A percentile compares a stretch with the other conserved stretches of the same genome.
phyloP scores from a whole-genome alignment of 2,329 filamentous ascomycete genomes.

The Boeremia exigua region DNA sequence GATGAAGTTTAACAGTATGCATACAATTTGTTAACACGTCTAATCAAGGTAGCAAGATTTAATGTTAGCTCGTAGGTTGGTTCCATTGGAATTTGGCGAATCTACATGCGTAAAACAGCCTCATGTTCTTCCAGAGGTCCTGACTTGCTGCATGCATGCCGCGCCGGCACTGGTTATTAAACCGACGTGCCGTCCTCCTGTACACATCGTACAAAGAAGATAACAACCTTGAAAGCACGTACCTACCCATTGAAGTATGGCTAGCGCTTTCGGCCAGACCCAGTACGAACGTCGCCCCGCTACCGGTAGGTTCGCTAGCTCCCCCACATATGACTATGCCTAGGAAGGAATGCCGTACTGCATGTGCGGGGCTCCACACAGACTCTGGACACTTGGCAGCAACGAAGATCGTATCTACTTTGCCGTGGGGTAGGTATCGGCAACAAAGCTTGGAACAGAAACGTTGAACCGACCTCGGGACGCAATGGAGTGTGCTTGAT shows the following conservation, averaged over 20 bases:
- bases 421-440: background rate
- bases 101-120: no score
- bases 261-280: no score
- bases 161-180: background rate
- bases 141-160: background rate
- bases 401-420: background rate
- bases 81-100: no score
- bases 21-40: background rate
- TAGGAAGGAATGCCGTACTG: constrained; percentile 1
- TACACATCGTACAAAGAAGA: no score
- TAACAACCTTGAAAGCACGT: no score
- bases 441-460: background rate
- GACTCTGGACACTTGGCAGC: background rate
- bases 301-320: no score
- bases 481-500: background rate
- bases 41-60: no score
- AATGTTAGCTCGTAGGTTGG: no score
- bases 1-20: background rate
- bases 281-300: no score
- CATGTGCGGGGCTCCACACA: background rate
- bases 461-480: no score
- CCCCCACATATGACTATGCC: background rate
- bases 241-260: no score
- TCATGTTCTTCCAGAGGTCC: no score
- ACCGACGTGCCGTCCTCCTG: background rate